These are phyloP conservation scores for barley (Hordeum vulgare) DNA, from an alignment of 176 grass and related monocot genomes.

Conservation along the genomic window DNA sequence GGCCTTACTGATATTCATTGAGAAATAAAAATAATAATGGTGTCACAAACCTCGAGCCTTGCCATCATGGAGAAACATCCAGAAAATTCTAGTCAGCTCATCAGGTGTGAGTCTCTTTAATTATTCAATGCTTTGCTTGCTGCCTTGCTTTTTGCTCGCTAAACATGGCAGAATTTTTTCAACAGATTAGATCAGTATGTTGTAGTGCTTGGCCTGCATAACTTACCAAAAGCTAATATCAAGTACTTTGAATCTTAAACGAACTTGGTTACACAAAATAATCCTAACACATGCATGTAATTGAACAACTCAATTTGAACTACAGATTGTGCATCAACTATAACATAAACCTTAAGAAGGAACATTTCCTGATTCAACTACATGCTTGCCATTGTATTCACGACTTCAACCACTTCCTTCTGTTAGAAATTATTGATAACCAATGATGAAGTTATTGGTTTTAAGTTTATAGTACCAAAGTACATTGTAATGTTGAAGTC, in stretches of 20 bases:
- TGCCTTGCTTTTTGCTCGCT: not conserved
- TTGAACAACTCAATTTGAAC: not conserved
- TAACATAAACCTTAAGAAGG: not conserved
- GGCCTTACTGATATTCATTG: not conserved
- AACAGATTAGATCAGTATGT: not conserved
- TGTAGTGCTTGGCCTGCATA: not conserved
- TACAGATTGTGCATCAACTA: not conserved
- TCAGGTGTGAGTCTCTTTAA: not conserved
- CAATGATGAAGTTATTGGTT: too few species aligned
- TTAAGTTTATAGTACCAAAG: too few species aligned
- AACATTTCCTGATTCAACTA: not conserved
- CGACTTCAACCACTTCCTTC: not conserved
- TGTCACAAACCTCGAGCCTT: not conserved
- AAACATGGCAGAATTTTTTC: not conserved
- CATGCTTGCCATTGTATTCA: not conserved
- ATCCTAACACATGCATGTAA: not conserved
- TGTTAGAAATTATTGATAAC: too few species aligned
- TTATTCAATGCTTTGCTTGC: not conserved
- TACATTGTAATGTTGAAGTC: too few species aligned
- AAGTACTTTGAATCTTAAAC: not conserved
- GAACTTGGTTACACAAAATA: not conserved
- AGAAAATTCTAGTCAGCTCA: not conserved
- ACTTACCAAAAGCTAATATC: not conserved
- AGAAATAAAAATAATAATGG: not conserved
- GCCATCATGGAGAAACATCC: not conserved